Evolutionary conservation across 2,329 filamentous ascomycete species (phyloP), one percentile per base, ranked within the genome.

Genomic region (Pezicula neosporulosa): DNA sequence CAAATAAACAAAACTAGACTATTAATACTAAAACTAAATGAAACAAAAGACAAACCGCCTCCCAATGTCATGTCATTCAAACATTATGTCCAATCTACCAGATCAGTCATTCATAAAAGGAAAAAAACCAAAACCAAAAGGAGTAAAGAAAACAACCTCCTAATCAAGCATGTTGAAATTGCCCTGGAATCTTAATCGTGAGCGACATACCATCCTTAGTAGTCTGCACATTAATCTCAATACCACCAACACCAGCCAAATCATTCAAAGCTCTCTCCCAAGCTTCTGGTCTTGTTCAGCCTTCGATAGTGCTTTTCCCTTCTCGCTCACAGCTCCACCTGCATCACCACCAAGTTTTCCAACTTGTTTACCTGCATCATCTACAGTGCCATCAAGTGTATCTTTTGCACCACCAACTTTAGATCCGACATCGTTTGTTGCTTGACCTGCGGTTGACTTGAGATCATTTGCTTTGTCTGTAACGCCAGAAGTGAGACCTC

Each of bases 161-260:
- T 2, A 33, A 33, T 13, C 12, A 33, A 33, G 30, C 30, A 13
- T 56, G 50, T 28, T 55, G 52, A 18, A 57, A 57, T 6, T 28
- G 38, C 2, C 56, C 55, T 1, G 60, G 60, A 41, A 63, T 62
- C 37, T 56, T 58, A 37, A 63, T 63, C 38, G 55, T 60, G 8
- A 63, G 49, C 24, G 51, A 59, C 13, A 58, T 63, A 19, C 60
- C 60, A 4, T 57, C 56, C 46, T 59, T 58, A 18, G 56, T 62
- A n/a, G 58, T 60, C 43, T 61, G 51, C 8, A 63, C 55, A 7
- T 48, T 55, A 38, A 63, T 63, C 52, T 62, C 56, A 42, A 63
- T 63, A 4, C 60, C 60, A 33, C 48, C 46, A 7, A 44, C 27
- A 47, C 33, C 35, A 44, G 30, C 47, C 37, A 44, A 35, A 8